Base-by-base conservation (phyloP, 2,329 filamentous ascomycete species). In the Colletotrichum cereale region DNA sequence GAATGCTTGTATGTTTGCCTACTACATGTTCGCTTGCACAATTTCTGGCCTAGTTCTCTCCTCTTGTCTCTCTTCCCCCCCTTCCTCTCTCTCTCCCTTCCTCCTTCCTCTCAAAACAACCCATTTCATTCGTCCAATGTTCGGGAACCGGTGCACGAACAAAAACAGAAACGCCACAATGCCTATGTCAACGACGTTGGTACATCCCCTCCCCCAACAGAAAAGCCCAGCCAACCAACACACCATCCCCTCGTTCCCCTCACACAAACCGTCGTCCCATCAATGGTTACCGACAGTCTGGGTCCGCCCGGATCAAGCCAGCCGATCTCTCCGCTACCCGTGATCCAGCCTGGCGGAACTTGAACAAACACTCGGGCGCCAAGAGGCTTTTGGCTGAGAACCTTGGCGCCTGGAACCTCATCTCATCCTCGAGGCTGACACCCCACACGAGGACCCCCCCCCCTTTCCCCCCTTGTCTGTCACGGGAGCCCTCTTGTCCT, bases 381-480 rank as follows among this genome's bases (percentile, higher is more conserved):
- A 48, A 29, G 60, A 63, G 65, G 38, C 60, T 68, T 53, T 44
- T 42, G 12, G 55, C 57, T 16, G n/a, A 36, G 56, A 31, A 42
- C 57, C 50, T 14, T 52, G 62, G 29, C 48, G 50, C n/a, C 62
- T 31, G 57, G 18, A 55, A 71, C 65, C 58, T 63, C 69, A 29
- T 56, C 38, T 31, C 38, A 55, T 69, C 53, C 29, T 31, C 29
- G 18, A 66, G 67, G 67, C 62, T 66, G 62, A 56, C 26, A 56
- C 26, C 29, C 6, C 16, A 42, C 31, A 14, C 5, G 18, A n/a
- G n/a, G n/a, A n/a, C n/a, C n/a, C n/a, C 18, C n/a, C n/a, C 10
- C 42, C 44, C 29, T 5, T 36, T 18, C 24, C 7, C 7, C n/a
- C 36, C n/a, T 31, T 18, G 14, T 18, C 18, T n/a, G 12, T 26